These are phyloP conservation scores for Benincasa hispida DNA, from an alignment of 306 rosid genomes.

Conservation along the genomic window DNA sequence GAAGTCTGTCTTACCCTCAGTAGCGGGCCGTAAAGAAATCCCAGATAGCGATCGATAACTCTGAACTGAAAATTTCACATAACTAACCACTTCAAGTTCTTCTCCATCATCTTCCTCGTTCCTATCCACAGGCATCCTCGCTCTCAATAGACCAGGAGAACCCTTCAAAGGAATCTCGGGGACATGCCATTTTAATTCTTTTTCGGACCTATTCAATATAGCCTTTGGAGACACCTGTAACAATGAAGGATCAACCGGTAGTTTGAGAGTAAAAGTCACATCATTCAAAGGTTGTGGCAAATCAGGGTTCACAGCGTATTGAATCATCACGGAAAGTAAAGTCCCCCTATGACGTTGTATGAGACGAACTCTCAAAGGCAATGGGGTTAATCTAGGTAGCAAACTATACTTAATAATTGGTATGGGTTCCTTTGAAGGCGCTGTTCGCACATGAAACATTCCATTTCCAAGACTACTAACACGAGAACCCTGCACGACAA, in stretches of 20 bases:
- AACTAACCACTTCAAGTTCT: constrained; percentile 57
- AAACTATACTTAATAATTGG: constrained; percentile 76
- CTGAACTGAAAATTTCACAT: constrained; percentile 66
- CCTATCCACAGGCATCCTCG: constrained; percentile 72
- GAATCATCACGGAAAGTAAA: constrained; percentile 83
- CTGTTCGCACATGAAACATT: constrained; percentile 77
- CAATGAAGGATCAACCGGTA: constrained; percentile 79
- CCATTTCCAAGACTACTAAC: constrained; percentile 78
- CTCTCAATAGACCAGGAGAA: constrained; percentile 72
- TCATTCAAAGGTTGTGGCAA: constrained; percentile 59
- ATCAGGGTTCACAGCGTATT: constrained; percentile 67
- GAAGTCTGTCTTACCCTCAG: constrained; percentile 78
- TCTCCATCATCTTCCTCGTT: constrained; percentile 45
- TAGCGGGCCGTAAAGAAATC: constrained; percentile 56
- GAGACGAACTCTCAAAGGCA: constrained; percentile 88
- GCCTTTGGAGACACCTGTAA: constrained; percentile 92
- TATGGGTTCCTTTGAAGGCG: constrained; percentile 60
- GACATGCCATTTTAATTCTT: constrained; percentile 73
- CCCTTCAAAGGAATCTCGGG: constrained; percentile 68
- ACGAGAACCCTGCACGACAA: constrained; percentile 63
- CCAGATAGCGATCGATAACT: constrained; percentile 61
- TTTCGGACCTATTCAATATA: constrained; percentile 66
- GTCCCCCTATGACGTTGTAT: constrained; percentile 76
- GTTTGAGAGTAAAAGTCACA: constrained; percentile 63
- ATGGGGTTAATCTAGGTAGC: constrained; percentile 65